A percentile compares a stretch with the other conserved stretches of the same genome.
Evolutionary conservation across 257 asterid species (phyloP).

Genomic region (Cordia subcordata): DNA sequence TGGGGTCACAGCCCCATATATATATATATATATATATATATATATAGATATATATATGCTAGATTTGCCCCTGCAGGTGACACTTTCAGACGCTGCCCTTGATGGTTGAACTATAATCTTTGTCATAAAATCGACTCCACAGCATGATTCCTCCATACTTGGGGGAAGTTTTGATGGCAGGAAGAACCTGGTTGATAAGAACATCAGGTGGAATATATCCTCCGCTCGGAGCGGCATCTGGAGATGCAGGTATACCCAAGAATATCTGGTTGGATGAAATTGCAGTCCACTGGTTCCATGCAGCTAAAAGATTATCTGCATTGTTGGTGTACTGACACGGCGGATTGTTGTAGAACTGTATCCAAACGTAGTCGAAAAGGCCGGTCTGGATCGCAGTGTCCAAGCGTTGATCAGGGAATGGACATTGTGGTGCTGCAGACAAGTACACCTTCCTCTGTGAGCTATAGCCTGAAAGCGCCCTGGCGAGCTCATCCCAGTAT

Average conservation of each 20-base stretch:
- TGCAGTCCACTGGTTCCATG: slow-evolving; percentile 37
- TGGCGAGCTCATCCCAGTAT: slow-evolving; percentile 34
- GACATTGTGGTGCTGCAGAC: slow-evolving; percentile 58
- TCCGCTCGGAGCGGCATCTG: slow-evolving; percentile 31
- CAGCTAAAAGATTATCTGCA: slow-evolving; percentile 20
- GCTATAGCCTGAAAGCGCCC: slow-evolving; percentile 23
- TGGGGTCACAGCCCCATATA: too few species aligned
- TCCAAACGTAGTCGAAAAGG: slow-evolving; percentile 53
- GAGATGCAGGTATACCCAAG: slow-evolving; percentile 56
- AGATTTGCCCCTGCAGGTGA: too few species aligned
- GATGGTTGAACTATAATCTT: slow-evolving; percentile 39
- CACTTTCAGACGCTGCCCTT: slow-evolving; percentile 21
- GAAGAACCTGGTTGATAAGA: slow-evolving; percentile 46
- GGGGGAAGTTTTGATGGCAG: slow-evolving; percentile 29
- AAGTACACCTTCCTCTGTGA: slow-evolving; percentile 31
- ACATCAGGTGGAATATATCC: slow-evolving; percentile 48
- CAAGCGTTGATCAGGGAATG: slow-evolving; percentile 36
- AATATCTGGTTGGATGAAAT: slow-evolving; percentile 35
- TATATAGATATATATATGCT: too few species aligned
- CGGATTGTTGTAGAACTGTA: slow-evolving; percentile 54
- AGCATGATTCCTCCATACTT: slow-evolving; percentile 67
- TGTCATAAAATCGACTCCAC: slow-evolving; percentile 51
- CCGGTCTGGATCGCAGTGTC: slow-evolving; percentile 35
- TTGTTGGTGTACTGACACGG: slow-evolving; percentile 32
- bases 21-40: too few species aligned